Evolutionary conservation across 306 rosid species (phyloP), one percentile per base, ranked within the genome.

Genomic region (Fragaria nilgerrensis): DNA sequence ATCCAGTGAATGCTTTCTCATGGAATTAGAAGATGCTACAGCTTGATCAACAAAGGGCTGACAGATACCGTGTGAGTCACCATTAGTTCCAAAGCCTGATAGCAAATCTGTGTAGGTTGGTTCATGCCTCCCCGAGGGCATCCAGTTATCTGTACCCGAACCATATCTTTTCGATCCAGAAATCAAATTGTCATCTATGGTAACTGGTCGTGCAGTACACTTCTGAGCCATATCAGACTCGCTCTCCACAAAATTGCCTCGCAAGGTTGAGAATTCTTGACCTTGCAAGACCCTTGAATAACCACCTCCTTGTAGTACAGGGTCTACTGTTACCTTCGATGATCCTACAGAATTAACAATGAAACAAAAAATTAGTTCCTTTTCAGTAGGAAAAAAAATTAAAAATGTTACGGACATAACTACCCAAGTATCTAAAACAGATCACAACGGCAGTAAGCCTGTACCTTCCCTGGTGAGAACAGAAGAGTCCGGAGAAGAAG

Each of bases 221-320:
- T 89, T 92, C 84, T 88, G 97, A 9, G 86, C 90, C 15, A 83
- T 77, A 74, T 86, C 92, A 47, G 89, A 67, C 55, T 90, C 89
- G 67, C 91, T 84, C 58, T 94, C 97, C 0, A 68, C 82, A 71
- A 88, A 87, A 74, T 85, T 90, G 69, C 85, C 94, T 81, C 91
- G 86, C 89, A 90, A 87, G 88, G 93, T 85, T 88, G 91, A 43
- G 78, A 86, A 81, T 77, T 95, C 99, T 92, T 89, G 99, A 95
- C 97, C 97, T 90, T 91, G 99, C 99, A 95, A 92, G 93, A 88
- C 97, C 92, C 94, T 90, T 61, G 91, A 82, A 78, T 86, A 86
- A 29, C 93, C 96, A 81, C 86, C 81, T 37, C 86, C 82, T 39
- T 89, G 73, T 44, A 89, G 84, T 41, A 81, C 86, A 88, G 93